These are phyloP conservation scores for Seminavis robusta DNA, from an alignment of 108 stramenopile genomes.

Conservation along the genomic window DNA sequence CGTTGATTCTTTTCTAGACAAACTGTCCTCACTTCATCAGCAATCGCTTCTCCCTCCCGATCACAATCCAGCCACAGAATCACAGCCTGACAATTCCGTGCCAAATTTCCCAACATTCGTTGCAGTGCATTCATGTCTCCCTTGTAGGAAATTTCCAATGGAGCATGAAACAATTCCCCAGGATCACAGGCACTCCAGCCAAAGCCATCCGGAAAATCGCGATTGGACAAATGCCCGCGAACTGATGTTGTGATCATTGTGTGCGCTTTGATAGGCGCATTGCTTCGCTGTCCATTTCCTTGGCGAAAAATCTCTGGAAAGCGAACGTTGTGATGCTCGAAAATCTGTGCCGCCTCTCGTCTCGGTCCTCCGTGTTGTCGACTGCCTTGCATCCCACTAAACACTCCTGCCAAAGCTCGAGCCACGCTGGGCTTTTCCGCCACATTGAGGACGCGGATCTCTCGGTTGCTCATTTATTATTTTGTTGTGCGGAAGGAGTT, in stretches of 20 bases:
- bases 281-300: slow-evolving; percentile 25
- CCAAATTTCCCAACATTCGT: slow-evolving; percentile 52
- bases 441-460: slow-evolving; percentile 86
- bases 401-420: slow-evolving; percentile 79
- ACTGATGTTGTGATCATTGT: slow-evolving; percentile 88
- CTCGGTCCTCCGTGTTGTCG: slow-evolving; percentile 36
- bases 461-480: too few species aligned
- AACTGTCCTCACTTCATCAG: slow-evolving; percentile 87
- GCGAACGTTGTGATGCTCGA: slow-evolving; percentile 66
- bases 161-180: slow-evolving; percentile 71
- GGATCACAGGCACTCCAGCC: slow-evolving; percentile 75
- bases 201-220: slow-evolving; percentile 63
- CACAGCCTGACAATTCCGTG: slow-evolving; percentile 56
- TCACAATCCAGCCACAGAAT: slow-evolving; percentile 99
- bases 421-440: slow-evolving; percentile 99
- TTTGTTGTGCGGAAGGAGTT: too few species aligned
- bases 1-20: slow-evolving; percentile 63
- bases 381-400: slow-evolving; percentile 45
- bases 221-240: slow-evolving; percentile 75
- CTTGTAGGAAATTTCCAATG: slow-evolving; percentile 62
- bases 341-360: slow-evolving; percentile 58
- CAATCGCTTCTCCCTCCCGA: slow-evolving; percentile 96
- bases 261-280: slow-evolving; percentile 36
- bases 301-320: slow-evolving; percentile 72
- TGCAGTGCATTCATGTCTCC: slow-evolving; percentile 75